Evolutionary conservation across 768 basidiomycete genomes (phyloP).

Genomic region (Boletus rubroflammeus): DNA sequence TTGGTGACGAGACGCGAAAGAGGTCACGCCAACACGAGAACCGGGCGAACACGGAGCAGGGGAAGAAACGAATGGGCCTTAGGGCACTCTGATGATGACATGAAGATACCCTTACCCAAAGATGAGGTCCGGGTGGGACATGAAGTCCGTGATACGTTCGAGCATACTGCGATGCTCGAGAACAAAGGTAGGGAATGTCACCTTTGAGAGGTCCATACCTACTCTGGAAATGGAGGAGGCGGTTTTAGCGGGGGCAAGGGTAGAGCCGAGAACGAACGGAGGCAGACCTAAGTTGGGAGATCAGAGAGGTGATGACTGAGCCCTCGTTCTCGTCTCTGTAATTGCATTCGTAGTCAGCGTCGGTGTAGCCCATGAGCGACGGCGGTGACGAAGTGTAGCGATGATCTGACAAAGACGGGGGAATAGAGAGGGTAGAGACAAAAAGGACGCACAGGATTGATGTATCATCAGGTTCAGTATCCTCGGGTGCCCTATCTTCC

Average conservation of each 20-base stretch:
- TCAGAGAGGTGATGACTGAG: constrained; percentile 81
- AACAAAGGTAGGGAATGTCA: constrained; percentile 92
- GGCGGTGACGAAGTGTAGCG: constrained; percentile 4
- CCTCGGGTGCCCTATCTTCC: constrained; percentile 71
- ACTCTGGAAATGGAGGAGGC: constrained; percentile 48
- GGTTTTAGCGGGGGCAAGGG: constrained; percentile 8
- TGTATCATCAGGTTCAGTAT: constrained; percentile 86
- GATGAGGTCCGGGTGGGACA: constrained; percentile 96
- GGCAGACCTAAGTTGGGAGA: constrained; percentile 80
- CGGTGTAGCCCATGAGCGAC: constrained; percentile 28
- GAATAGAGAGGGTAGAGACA: constrained; percentile 19
- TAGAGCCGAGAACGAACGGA: not conserved
- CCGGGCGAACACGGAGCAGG: not conserved
- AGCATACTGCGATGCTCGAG: constrained; percentile 97
- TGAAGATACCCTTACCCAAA: constrained; percentile 68
- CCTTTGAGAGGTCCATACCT: constrained; percentile 95
- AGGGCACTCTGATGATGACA: constrained; percentile 20
- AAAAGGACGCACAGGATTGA: constrained; percentile 71
- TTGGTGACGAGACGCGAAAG: not conserved
- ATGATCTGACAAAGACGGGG: constrained; percentile 27
- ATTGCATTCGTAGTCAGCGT: constrained; percentile 36
- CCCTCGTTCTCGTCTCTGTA: constrained; percentile 95
- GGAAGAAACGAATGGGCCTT: constrained; percentile 12
- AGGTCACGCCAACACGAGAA: not conserved
- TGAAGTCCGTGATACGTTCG: constrained; percentile 98